These are phyloP conservation scores for Coleophoma crateriformis DNA, from an alignment of 2,329 filamentous ascomycete species.

Conservation along the genomic window DNA sequence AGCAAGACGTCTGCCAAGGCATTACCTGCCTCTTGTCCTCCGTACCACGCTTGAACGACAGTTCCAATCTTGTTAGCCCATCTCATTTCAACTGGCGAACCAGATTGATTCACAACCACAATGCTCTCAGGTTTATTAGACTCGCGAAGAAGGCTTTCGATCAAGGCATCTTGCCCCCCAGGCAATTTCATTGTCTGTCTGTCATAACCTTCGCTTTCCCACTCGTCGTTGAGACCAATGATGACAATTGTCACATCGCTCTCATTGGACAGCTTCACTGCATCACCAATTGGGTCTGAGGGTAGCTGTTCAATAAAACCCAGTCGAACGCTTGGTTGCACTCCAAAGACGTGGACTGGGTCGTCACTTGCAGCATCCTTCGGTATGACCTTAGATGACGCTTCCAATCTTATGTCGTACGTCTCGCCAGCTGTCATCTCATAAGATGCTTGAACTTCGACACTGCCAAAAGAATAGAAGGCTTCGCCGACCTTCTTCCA, in stretches of 20 bases:
- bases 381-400: neutral
- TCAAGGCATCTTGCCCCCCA: neutral
- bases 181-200: conserved; percentile 63
- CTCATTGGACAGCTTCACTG: conserved; percentile 4
- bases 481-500: neutral
- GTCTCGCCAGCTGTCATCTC: neutral
- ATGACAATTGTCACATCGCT: conserved; percentile 8
- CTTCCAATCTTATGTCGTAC: neutral
- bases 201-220: conserved; percentile 39
- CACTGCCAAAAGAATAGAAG: neutral
- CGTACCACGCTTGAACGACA: conserved; percentile 32
- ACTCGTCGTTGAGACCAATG: conserved; percentile 10
- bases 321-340: neutral
- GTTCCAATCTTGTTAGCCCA: neutral
- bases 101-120: conserved; percentile 1
- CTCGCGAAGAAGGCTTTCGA: neutral
- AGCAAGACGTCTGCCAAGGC: conserved; percentile 69
- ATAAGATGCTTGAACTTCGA: neutral
- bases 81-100: conserved; percentile 2
- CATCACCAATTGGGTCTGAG: conserved; percentile 6
- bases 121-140: neutral
- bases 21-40: conserved; percentile 58
- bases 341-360: neutral
- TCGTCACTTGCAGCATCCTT: neutral
- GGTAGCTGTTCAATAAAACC: neutral